phyloP scores from a whole-genome alignment of 176 grass and related monocot genomes.

The Microstegium vimineum region DNA sequence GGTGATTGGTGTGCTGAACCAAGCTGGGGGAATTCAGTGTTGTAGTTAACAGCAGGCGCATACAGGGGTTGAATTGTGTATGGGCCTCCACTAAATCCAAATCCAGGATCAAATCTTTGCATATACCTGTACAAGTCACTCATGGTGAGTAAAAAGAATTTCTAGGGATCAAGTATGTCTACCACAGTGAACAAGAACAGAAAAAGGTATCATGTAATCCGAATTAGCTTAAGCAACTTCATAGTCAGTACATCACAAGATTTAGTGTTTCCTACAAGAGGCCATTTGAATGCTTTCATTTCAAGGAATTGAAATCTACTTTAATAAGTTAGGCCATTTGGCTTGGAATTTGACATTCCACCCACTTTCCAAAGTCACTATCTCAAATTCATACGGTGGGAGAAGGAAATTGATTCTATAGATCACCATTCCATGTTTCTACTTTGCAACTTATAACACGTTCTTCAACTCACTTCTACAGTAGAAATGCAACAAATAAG shows the following conservation, averaged over 20 bases:
- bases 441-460: too few relatives aligned
- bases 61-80: constrained; percentile 87
- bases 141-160: not conserved
- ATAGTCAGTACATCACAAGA: not conserved
- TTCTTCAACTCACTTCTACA: too few relatives aligned
- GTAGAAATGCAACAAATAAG: too few relatives aligned
- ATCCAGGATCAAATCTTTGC: constrained; percentile 99
- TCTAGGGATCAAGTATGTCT: not conserved
- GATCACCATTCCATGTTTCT: too few relatives aligned
- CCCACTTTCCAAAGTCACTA: too few relatives aligned
- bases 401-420: too few relatives aligned
- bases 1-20: constrained; percentile 56
- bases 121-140: constrained; percentile 52
- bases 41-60: constrained; percentile 93
- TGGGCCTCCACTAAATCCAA: constrained; percentile 74
- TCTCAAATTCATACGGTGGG: too few relatives aligned
- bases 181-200: not conserved
- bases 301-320: too few relatives aligned
- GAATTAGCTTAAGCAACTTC: not conserved
- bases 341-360: too few relatives aligned
- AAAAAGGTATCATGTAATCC: not conserved
- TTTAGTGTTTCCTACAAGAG: not conserved
- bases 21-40: constrained; percentile 96
- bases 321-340: too few relatives aligned
- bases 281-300: too few relatives aligned